phyloP scores from a whole-genome alignment of 768 basidiomycete species.

The Pulveroboletus sp. region DNA sequence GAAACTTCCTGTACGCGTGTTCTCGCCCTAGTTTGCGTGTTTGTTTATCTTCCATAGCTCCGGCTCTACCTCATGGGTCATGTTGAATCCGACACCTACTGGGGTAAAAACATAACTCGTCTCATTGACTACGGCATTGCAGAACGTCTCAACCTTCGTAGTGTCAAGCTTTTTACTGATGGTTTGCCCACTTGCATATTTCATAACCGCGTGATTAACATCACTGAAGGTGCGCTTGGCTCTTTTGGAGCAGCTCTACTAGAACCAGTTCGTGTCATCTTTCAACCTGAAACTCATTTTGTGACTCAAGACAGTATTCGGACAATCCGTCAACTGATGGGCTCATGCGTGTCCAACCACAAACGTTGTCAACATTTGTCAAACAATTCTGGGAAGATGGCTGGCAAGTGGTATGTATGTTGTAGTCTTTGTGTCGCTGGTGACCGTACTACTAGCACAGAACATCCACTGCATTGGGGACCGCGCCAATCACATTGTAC shows the following conservation, averaged over 20 bases:
- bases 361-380: conserved; percentile 52
- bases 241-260: conserved; percentile 90
- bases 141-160: conserved; percentile 54
- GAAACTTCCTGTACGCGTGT: conserved; percentile 59
- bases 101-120: conserved; percentile 60
- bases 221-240: conserved; percentile 71
- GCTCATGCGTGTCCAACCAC: conserved; percentile 58
- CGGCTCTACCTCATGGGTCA: conserved; percentile 63
- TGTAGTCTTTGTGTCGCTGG: neutral
- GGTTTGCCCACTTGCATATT: conserved; percentile 38
- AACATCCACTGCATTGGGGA: conserved; percentile 91
- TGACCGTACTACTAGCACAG: conserved; percentile 37
- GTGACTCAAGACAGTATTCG: conserved; percentile 48
- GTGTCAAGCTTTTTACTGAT: conserved; percentile 76
- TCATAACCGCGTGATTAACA: conserved; percentile 1
- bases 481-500: conserved; percentile 76
- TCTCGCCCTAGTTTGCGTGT: neutral
- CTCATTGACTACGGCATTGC: conserved; percentile 57
- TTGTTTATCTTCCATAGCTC: conserved; percentile 36
- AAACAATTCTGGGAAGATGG: conserved; percentile 65
- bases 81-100: conserved; percentile 54
- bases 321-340: conserved; percentile 74
- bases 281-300: neutral
- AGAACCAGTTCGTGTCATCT: conserved; percentile 43
- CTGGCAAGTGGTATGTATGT: conserved; percentile 75